These are phyloP conservation scores for Scutellaria galericulata DNA, from an alignment of 257 asterid genomes.

Conservation along the genomic window DNA sequence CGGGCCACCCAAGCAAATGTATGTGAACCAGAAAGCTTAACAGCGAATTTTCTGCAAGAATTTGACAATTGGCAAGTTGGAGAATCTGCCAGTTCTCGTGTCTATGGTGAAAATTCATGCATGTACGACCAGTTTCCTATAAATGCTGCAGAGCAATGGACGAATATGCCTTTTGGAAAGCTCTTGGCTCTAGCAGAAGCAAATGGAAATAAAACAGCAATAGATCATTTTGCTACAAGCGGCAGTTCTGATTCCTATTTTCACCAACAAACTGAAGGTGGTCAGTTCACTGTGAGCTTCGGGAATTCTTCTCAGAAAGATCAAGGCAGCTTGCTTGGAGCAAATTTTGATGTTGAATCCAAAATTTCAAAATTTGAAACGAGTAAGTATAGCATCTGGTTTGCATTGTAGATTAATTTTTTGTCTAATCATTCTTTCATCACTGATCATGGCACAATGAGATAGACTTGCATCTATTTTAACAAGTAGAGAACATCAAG, in stretches of 20 bases:
- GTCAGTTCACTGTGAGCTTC: conserved; percentile 34
- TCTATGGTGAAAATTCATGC: conserved; percentile 23
- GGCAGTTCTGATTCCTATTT: conserved; percentile 25
- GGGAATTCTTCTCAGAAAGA: conserved; percentile 32
- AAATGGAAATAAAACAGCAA: conserved; percentile 36
- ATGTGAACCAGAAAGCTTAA: conserved; percentile 27
- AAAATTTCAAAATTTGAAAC: conserved; percentile 20
- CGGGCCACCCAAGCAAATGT: conserved; percentile 27
- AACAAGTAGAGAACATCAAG: neutral
- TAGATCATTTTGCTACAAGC: conserved; percentile 32
- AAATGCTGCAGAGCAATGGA: conserved; percentile 38
- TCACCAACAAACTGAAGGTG: conserved; percentile 35
- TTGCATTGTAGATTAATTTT: neutral
- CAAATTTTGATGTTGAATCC: conserved; percentile 28
- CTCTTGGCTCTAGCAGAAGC: conserved; percentile 54
- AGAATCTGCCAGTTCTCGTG: conserved; percentile 28
- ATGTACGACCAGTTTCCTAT: conserved; percentile 30
- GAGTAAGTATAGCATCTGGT: conserved; percentile 38
- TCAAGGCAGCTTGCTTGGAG: conserved; percentile 31
- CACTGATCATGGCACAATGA: neutral
- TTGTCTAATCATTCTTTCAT: neutral
- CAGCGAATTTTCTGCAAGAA: conserved; percentile 28
- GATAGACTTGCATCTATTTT: conserved; percentile 16
- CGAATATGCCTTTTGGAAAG: conserved; percentile 41
- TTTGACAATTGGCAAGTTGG: conserved; percentile 42